Evolutionary conservation across 768 basidiomycete genomes (phyloP).

Genomic region (Leucogyrophana mollusca): DNA sequence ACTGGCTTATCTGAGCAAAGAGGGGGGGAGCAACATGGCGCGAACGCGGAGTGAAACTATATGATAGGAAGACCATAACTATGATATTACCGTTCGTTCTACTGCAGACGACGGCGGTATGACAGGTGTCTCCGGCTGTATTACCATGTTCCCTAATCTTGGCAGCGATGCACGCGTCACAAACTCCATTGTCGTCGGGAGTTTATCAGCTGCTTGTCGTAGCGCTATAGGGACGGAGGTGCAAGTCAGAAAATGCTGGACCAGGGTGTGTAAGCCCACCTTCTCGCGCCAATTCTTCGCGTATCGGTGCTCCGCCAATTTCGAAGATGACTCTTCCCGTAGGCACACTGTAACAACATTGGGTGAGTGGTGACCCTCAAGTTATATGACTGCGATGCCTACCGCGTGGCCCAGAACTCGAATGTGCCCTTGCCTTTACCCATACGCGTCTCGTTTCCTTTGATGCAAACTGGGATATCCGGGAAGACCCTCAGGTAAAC

Average conservation of each 20-base stretch:
- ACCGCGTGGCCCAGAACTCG: slow-evolving; percentile 97
- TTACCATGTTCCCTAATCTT: slow-evolving; percentile 65
- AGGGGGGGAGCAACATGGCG: too few relatives aligned
- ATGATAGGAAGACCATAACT: too few relatives aligned
- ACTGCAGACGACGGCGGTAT: slow-evolving; percentile 4
- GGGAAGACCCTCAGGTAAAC: slow-evolving; percentile 91
- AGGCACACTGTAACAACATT: slow-evolving; percentile 58
- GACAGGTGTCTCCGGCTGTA: slow-evolving; percentile 35
- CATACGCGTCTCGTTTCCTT: slow-evolving; percentile 99
- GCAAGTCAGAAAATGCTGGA: slow-evolving; percentile 1
- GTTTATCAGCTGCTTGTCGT: slow-evolving; percentile 81
- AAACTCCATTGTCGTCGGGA: slow-evolving; percentile 89
- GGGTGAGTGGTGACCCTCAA: not conserved
- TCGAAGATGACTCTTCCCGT: slow-evolving; percentile 92
- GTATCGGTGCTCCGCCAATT: slow-evolving; percentile 85
- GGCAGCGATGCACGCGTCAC: slow-evolving; percentile 68
- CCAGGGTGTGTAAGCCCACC: slow-evolving; percentile 45
- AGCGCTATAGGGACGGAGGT: slow-evolving; percentile 54
- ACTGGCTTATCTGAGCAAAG: too few relatives aligned
- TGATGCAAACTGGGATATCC: slow-evolving; percentile 95
- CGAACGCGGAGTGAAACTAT: too few relatives aligned
- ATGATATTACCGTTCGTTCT: not conserved
- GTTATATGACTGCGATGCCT: slow-evolving; percentile 17
- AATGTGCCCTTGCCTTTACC: slow-evolving; percentile 99
- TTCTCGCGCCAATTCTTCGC: slow-evolving; percentile 90